phyloP scores from a whole-genome alignment of 805 yeast genomes.

The Komagataella kurtzmanii region DNA sequence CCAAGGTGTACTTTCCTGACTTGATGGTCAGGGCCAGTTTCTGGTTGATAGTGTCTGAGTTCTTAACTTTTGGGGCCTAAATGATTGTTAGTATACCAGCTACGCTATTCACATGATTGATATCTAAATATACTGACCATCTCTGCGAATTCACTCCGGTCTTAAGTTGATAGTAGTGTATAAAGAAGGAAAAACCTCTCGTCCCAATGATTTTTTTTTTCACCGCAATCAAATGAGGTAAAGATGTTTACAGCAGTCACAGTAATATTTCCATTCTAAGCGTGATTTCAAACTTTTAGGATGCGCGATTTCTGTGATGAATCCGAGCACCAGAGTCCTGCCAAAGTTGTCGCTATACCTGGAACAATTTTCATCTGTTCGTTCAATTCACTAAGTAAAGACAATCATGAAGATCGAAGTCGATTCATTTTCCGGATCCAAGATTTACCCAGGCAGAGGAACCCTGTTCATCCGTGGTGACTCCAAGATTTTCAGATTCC shows the following conservation, averaged over 20 bases:
- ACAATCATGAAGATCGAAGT: conserved; percentile 93
- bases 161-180: conserved; percentile 13
- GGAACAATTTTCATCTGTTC: neutral
- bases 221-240: neutral
- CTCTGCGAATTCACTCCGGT: conserved; percentile 99
- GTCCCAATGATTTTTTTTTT: neutral
- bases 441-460: conserved; percentile 99
- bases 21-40: conserved; percentile 96
- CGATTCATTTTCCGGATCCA: conserved; percentile 98
- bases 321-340: neutral
- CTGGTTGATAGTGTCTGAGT: conserved; percentile 93
- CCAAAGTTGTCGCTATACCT: neutral
- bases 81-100: conserved; percentile 23
- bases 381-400: conserved; percentile 2
- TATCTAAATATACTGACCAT: conserved; percentile 69
- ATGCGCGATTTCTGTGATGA: neutral
- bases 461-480: conserved; percentile 98
- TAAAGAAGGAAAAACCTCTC: neutral
- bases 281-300: neutral
- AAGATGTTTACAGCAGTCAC: neutral
- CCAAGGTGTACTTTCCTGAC: conserved; percentile 99
- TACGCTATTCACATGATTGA: neutral
- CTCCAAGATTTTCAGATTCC: conserved; percentile 99
- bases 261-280: neutral
- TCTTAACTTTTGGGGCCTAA: conserved; percentile 93